A percentile compares a stretch with the other conserved stretches of the same genome.
Evolutionary conservation across 2,329 filamentous ascomycete species (phyloP).

Genomic region (Aaosphaeria arxii): DNA sequence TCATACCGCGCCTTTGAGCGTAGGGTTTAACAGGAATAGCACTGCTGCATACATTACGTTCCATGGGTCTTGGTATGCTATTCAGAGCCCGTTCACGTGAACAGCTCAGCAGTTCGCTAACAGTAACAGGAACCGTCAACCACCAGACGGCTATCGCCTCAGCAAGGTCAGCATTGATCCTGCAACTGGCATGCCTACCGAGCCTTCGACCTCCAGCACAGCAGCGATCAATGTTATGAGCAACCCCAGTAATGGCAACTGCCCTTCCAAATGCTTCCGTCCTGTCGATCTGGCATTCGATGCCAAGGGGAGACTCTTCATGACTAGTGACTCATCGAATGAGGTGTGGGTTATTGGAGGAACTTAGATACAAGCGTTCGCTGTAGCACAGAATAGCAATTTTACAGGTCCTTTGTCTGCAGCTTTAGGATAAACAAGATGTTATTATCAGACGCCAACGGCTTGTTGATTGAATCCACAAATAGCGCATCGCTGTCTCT

Average conservation of each 20-base stretch:
- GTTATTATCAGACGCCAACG: too few relatives aligned
- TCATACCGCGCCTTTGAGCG: slow-evolving; percentile 64
- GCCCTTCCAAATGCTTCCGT: slow-evolving; percentile 15
- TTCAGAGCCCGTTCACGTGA: slow-evolving; percentile 1
- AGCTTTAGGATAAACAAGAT: too few relatives aligned
- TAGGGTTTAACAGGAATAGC: slow-evolving; percentile 59
- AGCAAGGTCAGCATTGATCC: slow-evolving; percentile 19
- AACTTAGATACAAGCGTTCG: not conserved
- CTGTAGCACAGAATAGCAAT: too few relatives aligned
- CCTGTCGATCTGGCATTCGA: slow-evolving; percentile 16
- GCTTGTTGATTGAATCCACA: too few relatives aligned
- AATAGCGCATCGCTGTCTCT: too few relatives aligned
- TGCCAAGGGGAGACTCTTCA: slow-evolving; percentile 14
- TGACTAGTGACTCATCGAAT: slow-evolving; percentile 17
- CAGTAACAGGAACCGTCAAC: slow-evolving; percentile 9
- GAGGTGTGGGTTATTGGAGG: slow-evolving; percentile 16
- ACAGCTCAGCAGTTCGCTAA: not conserved
- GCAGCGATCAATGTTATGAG: slow-evolving; percentile 17
- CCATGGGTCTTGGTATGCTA: slow-evolving; percentile 61
- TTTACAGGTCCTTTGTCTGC: too few relatives aligned
- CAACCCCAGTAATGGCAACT: slow-evolving; percentile 12
- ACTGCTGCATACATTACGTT: slow-evolving; percentile 62
- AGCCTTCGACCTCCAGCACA: slow-evolving; percentile 11
- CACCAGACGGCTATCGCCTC: slow-evolving; percentile 17
- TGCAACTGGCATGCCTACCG: slow-evolving; percentile 14